Base-by-base conservation (phyloP, 2,329 filamentous ascomycete species). In the Sclerotinia sclerotiorum region DNA sequence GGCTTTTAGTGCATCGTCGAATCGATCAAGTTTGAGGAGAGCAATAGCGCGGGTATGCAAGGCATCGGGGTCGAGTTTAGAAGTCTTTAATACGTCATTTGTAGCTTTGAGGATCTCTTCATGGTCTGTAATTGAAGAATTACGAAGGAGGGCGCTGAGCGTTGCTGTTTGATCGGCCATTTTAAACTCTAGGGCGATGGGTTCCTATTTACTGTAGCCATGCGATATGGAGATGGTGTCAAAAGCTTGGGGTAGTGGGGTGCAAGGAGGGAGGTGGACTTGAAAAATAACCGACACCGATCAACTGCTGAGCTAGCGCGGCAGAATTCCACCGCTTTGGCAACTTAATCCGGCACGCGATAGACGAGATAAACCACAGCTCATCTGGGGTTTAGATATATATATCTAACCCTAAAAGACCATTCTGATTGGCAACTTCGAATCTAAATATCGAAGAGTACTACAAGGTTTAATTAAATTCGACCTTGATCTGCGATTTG, bases 21-120 rank as follows among this genome's bases (percentile, higher is more conserved):
- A 95, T 69, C 91, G 90, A 79, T 95, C 92, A 73, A 95, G 86
- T 78, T 93, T 93, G 71, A 95, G 83, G 27, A 95, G 84, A 29
- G 92, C 91, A 56, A 94, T 85, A 19, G 90, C 84, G 70, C 90
- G 89, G 48, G 88, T 89, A 77, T 90, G 88, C 49, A 90, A 88
- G 65, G 89, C 88, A 52, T 86, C 81, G 44, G 78, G 70, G 56
- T 84, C 84, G 65, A 78, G 78, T 76, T 88, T 89, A 72, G 88
- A 85, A 68, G 85, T 83, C 74, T 87, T 87, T 70, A 90, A 79
- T 62, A 87, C 84, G 54, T 85, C 84, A 75, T 87, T 87, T 76
- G 87, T 84, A 63, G 86, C 83, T 76, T 85, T 83, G 69, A 95
- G 86, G 64, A 91, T 82, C 79, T 94, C 89, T 58, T 90, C 86